Evolutionary conservation across 192 early-diverging fungal species (phyloP).

Genomic region (Coemansia sp.): DNA sequence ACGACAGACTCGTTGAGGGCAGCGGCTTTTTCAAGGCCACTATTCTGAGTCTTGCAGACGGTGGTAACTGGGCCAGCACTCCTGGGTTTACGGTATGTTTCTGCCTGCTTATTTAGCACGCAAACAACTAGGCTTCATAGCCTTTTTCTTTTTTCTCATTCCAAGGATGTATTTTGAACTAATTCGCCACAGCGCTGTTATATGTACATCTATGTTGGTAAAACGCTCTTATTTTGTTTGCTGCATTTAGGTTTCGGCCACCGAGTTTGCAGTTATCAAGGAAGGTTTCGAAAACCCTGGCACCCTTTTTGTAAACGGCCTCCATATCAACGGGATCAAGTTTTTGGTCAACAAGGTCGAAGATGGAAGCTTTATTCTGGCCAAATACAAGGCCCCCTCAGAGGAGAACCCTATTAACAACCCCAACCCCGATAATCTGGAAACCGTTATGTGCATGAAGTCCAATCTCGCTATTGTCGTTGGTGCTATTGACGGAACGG

Average conservation of each 20-base stretch:
- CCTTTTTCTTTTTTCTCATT: background rate
- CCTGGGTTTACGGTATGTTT: slow-evolving; percentile 68
- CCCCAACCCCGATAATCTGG: background rate
- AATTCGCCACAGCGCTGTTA: too few species aligned
- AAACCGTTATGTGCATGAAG: slow-evolving; percentile 68
- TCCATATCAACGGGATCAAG: slow-evolving; percentile 69
- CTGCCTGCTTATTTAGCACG: background rate
- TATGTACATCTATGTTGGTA: too few species aligned
- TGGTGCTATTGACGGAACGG: slow-evolving; percentile 65
- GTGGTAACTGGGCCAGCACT: slow-evolving; percentile 80
- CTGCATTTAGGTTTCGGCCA: slow-evolving; percentile 49
- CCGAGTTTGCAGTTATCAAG: slow-evolving; percentile 62
- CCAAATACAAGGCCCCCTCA: slow-evolving; percentile 60
- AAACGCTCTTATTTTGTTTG: background rate
- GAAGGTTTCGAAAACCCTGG: slow-evolving; percentile 65
- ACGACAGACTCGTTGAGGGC: slow-evolving; percentile 74
- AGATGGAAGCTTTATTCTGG: slow-evolving; percentile 68
- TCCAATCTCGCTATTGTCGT: slow-evolving; percentile 80
- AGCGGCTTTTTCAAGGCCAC: slow-evolving; percentile 72
- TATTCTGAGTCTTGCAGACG: slow-evolving; percentile 76
- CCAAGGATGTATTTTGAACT: too few species aligned
- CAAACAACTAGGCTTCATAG: too few species aligned
- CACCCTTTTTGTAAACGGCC: slow-evolving; percentile 64
- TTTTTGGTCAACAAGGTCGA: slow-evolving; percentile 71
- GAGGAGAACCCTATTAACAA: slow-evolving; percentile 6